A percentile compares a stretch with the other conserved stretches of the same genome.
Evolutionary conservation across 768 basidiomycete genomes (phyloP).

Genomic region (Agaricus blazei): DNA sequence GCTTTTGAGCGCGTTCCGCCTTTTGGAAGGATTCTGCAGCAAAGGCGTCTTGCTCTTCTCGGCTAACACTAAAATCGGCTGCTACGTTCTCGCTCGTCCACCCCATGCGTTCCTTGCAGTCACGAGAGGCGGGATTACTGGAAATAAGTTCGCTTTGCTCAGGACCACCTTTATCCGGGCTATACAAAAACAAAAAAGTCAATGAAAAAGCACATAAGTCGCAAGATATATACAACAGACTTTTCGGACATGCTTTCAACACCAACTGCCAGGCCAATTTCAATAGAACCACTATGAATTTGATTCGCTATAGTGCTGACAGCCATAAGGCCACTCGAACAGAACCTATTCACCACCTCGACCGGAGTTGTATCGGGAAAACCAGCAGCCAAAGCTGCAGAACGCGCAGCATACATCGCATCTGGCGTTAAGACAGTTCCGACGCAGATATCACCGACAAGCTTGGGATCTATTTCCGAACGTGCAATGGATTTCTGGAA

Average conservation of each 20-base stretch:
- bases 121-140: conserved; percentile 47
- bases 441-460: conserved; percentile 75
- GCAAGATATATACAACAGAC: conserved; percentile 28
- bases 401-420: conserved; percentile 64
- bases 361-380: conserved; percentile 74
- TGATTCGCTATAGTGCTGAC: conserved; percentile 72
- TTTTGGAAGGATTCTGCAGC: conserved; percentile 74
- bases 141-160: conserved; percentile 58
- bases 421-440: conserved; percentile 69
- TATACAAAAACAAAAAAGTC: conserved; percentile 21
- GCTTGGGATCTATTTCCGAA: conserved; percentile 55
- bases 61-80: conserved; percentile 60
- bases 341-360: conserved; percentile 75
- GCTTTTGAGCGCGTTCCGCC: conserved; percentile 68
- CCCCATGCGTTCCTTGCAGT: conserved; percentile 74
- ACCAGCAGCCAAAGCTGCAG: conserved; percentile 75
- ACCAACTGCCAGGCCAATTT: conserved; percentile 78
- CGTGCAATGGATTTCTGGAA: conserved; percentile 52
- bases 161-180: conserved; percentile 61
- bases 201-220: not conserved
- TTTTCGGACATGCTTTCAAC: conserved; percentile 83
- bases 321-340: conserved; percentile 85
- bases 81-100: conserved; percentile 91
- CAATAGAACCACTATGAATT: conserved; percentile 72
- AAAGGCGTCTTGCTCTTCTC: conserved; percentile 72